Base-by-base conservation (phyloP, 2,329 filamentous ascomycete genomes). In the Exophiala bonariae region DNA sequence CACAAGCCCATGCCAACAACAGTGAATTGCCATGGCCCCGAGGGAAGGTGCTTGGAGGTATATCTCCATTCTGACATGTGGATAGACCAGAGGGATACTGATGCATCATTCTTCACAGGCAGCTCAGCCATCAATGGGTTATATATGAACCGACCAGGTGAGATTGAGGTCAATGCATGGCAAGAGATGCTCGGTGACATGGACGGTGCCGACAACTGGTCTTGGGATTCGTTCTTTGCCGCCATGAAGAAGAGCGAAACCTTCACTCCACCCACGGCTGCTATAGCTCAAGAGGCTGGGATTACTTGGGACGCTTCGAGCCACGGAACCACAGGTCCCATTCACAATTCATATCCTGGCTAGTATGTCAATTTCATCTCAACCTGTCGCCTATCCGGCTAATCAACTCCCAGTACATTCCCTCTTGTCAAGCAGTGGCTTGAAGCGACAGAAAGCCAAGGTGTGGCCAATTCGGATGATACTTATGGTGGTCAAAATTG, bases 251-350 rank as follows among this genome's bases (percentile, higher is more conserved):
- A 68, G 65, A 66, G 62, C 44, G 62, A 65, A 44, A 65, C 58
- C 5, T 70, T 77, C 51, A 71, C 72, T 31, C 59, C 65, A 3
- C 70, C 73, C 1, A 61, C 61, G 10, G 48, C 61, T n/a, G 56
- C 56, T 5, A 42, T 72, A 1, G 63, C 64, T 31, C 45, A 63
- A 10, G 60, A 68, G 34, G 66, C 70, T 46, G 61, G 64, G 10
- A 64, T 73, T 23, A 61, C 65, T 2, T 72, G 68, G 38, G 66
- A 76, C 36, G 44, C 56, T 13, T 56, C 56, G 3, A 62, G 66
- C 5, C 67, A 78, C 34, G 77, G 76, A 59, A 65, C 19, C 7
- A 56, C 57, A 3, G 77, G 78, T 0, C 76, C 76, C 2, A 67
- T 80, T 22, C 71, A 77, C 7, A 62, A 74, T 23, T 74, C 72